Base-by-base conservation (phyloP, 768 basidiomycete species). In the Pholiota molesta region DNA sequence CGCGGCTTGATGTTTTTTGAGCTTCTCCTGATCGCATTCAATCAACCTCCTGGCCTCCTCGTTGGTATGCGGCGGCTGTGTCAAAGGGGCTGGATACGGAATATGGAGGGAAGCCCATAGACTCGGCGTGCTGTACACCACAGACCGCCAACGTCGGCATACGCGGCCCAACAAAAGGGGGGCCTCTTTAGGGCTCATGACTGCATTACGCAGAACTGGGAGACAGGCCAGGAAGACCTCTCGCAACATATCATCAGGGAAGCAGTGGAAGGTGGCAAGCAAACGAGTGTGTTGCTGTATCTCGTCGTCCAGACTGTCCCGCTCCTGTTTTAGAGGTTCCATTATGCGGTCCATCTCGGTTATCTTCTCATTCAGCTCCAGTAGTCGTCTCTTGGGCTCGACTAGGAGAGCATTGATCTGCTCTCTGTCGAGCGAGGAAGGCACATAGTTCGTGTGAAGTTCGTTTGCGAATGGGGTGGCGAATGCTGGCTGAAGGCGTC, bases 401-500 rank as follows among this genome's bases (percentile, higher is more conserved):
- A 42, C 33, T 2, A 67, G 49, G 9, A 67, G 61, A 11, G 51
- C 26, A 7, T 13, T 47, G 39, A 67, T 65, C 14, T 67, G 63
- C 6, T 42, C 35, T 35, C 63, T 57, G 49, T 65, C 62, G 57
- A 63, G 56, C 17, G 26, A 47, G 7, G 61, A 57, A 7, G 64
- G 66, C 5, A 63, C 57, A 55, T 62, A 61, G 28, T 67, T 67
- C 26, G 66, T 67, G 26, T 60, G 52, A 17, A 67, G 59, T n/a
- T 61, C 62, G 37, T 21, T 37, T 2, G 62, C 21, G 42, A 65
- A 67, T 29, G 64, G 64, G 2, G 62, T 51, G 16, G 40, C 92
- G 94, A 95, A 94, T 33, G 31, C n/a, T 19, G 42, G 42, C 42
- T 44, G 16, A n/a, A 44, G 19, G 19, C 3, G 42, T 5, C 26